phyloP scores from a whole-genome alignment of 208 protist species.

The Trypanosoma caninum region DNA sequence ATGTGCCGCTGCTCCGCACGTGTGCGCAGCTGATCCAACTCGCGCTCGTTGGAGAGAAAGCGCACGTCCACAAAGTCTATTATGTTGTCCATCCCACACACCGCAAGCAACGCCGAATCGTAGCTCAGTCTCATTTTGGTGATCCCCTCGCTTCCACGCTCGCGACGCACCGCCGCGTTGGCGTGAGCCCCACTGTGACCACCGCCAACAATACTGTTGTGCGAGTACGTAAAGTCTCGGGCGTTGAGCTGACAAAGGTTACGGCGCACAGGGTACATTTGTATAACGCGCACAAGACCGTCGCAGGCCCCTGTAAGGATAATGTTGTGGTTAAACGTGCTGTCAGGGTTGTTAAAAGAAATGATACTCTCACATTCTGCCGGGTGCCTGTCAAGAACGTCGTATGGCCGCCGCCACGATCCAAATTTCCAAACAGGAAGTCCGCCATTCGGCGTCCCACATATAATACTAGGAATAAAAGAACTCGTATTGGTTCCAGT shows the following conservation, averaged over 20 bases:
- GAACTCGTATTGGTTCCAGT: constrained; percentile 57
- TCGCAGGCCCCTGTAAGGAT: constrained; percentile 86
- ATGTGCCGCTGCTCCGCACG: constrained; percentile 79
- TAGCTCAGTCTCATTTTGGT: constrained; percentile 69
- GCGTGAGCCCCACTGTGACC: constrained; percentile 19
- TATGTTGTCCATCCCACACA: constrained; percentile 72
- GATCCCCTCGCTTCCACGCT: constrained; percentile 72
- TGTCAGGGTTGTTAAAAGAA: constrained; percentile 78
- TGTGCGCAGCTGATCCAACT: constrained; percentile 67
- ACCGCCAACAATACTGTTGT: constrained; percentile 41
- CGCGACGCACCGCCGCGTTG: constrained; percentile 23
- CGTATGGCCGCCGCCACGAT: constrained; percentile 84
- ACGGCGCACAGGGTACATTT: constrained; percentile 86
- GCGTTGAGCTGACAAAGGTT: constrained; percentile 86
- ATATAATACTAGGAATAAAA: constrained; percentile 87
- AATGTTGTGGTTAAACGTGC: constrained; percentile 85
- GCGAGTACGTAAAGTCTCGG: constrained; percentile 81
- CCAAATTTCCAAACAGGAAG: constrained; percentile 90
- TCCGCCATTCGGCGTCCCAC: constrained; percentile 69
- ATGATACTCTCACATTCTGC: constrained; percentile 83
- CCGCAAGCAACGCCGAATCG: constrained; percentile 72
- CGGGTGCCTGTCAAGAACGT: constrained; percentile 74
- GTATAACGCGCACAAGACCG: constrained; percentile 80
- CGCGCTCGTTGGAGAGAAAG: constrained; percentile 74
- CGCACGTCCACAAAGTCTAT: constrained; percentile 90